Evolutionary conservation across 2,329 filamentous ascomycete genomes (phyloP), one percentile per base, ranked within the genome.

Genomic region (Phyllosticta citribraziliensis): DNA sequence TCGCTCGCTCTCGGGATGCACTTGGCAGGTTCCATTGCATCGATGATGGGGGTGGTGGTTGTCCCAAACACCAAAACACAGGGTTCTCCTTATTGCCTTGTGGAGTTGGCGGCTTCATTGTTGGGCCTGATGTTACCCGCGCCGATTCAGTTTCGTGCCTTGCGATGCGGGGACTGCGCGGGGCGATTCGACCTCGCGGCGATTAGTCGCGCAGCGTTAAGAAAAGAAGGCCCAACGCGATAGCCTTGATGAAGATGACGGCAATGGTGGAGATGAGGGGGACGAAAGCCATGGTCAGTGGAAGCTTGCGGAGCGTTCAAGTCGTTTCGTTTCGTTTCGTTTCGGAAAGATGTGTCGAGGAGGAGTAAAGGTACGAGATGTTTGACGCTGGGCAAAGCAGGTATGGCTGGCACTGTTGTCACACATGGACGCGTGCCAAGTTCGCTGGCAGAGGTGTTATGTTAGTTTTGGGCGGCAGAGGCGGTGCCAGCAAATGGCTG

Each of bases 201-300:
- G n/a, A 12, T 47, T 53, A 55, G 25, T 59, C 50, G 52, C 63
- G 35, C 10, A 65, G 54, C 50, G 58, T 62, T 25, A 62, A 22
- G 24, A 60, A 30, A 47, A 65, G 50, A 35, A 56, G 52, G 52
- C 54, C 55, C 20, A 65, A 52, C 6, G 58, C 58, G 11, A 63
- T 55, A 20, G 57, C 50, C 55, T 65, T 65, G 59, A 65, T 53
- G 40, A 65, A 30, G 25, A 64, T 25, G 50, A 65, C 63, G 57
- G 59, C 52, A 51, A 63, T 33, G 17, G 51, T 57, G 22, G 57
- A 59, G 52, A 59, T 56, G 50, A 64, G 40, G 25, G 60, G 56
- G 33, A 64, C 35, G 30, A 65, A 47, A 10, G 58, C 56, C 63
- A 65, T 65, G 20, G 25, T 47, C n/a, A n/a, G 17, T 14, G 40